Evolutionary conservation across 2,329 filamentous ascomycete genomes (phyloP), one percentile per base, ranked within the genome.

Genomic region (Xylariaceae sp.): DNA sequence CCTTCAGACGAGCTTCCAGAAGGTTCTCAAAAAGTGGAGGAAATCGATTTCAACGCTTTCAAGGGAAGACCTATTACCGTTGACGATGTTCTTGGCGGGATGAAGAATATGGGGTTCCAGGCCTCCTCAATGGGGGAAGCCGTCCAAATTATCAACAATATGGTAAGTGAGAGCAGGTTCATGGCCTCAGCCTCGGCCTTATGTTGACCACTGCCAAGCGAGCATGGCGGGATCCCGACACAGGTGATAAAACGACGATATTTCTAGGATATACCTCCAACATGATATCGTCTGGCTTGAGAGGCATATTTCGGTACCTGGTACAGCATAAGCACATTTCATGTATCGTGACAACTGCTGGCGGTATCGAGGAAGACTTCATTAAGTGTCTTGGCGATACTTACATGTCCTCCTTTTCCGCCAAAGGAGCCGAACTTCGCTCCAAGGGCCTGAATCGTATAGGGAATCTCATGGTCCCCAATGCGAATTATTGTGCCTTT

Each of bases 211-310:
- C 7, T 9, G 8, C 45, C 43, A 59, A 71, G 88, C 79, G 89
- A 60, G 76, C 78, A 43, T 97, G 88, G 84, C 75, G 76, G 47
- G 86, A 95, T 61, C 80, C 87, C 1, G 86, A 90, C 58, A 87
- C 87, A 2, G 80, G 79, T 12, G 81, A 85, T 19, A 79, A 79
- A 56, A 93, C 93, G 15, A 97, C 93, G 45, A 91, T 98, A 55
- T 97, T 98, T 66, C 79, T 98, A 8, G 93, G 93, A 43, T 98
- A 96, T 69, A 98, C 93, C 9, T 95, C 89, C 38, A 98, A 98
- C 63, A 76, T 98, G 55, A 96, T 98, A 58, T 97, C 93, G 0
- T 98, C 91, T 3, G 93, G 93, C 8, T 78, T 98, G 22, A 81
- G 93, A 40, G 90, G 95, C 52, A 90, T 90, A 28, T 73, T 98